Percentiles rank a stretch among this genome's conserved stretches.
phyloP scores from a whole-genome alignment of 129 eudicot genomes.

The Saposhnikovia divaricata region DNA sequence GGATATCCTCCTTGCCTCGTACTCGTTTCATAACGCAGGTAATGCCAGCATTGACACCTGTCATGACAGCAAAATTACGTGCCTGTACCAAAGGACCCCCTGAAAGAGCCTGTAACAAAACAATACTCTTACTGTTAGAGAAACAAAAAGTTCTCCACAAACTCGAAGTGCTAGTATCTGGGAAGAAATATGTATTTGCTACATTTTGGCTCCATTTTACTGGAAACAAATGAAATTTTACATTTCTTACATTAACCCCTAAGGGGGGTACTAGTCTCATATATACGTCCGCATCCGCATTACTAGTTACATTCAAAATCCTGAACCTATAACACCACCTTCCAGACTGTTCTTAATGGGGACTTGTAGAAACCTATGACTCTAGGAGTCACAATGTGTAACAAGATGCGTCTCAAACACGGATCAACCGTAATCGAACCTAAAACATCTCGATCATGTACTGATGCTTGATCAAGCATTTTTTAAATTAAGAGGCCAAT shows the following conservation, averaged over 20 bases:
- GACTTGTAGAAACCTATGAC: neutral
- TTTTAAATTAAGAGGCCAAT: neutral
- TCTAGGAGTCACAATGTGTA: no score
- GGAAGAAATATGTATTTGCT: neutral
- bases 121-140: neutral
- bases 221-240: neutral
- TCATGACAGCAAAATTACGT: conserved; percentile 84
- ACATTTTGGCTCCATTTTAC: neutral
- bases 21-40: conserved; percentile 73
- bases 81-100: conserved; percentile 84
- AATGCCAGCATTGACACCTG: conserved; percentile 82
- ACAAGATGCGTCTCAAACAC: no score
- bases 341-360: neutral
- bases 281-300: neutral
- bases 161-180: neutral
- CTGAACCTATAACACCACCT: neutral
- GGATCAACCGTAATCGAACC: neutral
- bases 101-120: conserved; percentile 62
- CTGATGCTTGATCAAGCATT: neutral
- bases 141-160: neutral
- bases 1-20: conserved; percentile 90
- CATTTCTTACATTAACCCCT: neutral
- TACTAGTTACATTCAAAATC: no score
- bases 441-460: neutral
- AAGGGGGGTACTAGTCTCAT: neutral